These are phyloP conservation scores for Ganoderma lingzhi DNA, from an alignment of 1,284 basidiomycete genomes.

Conservation along the genomic window DNA sequence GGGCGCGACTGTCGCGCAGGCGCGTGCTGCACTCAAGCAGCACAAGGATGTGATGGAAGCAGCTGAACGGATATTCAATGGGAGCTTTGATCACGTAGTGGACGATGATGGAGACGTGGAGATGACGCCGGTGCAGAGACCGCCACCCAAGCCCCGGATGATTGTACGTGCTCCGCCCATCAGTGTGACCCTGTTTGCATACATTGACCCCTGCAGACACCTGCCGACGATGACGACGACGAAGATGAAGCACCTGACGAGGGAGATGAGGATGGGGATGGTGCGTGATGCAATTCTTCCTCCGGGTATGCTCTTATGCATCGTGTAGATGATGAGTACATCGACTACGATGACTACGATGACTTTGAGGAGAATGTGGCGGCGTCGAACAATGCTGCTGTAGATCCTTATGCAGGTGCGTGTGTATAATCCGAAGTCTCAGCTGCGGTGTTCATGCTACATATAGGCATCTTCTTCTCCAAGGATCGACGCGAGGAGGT, in stretches of 20 bases:
- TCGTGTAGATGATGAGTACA: constrained; percentile 58
- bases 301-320: constrained; percentile 4
- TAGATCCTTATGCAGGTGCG: constrained; percentile 83
- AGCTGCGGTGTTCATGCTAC: constrained; percentile 4
- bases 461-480: constrained; percentile 88
- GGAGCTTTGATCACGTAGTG: constrained; percentile 77
- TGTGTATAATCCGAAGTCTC: neutral
- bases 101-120: constrained; percentile 55
- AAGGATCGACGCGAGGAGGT: constrained; percentile 89
- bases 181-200: neutral
- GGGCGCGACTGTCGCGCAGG: constrained; percentile 83
- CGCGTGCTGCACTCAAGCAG: constrained; percentile 78
- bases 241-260: constrained; percentile 52
- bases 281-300: constrained; percentile 41
- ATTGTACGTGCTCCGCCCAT: constrained; percentile 33
- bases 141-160: constrained; percentile 37
- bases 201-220: constrained; percentile 54
- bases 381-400: constrained; percentile 58
- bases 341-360: constrained; percentile 77
- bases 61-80: constrained; percentile 86
- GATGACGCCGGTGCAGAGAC: constrained; percentile 35
- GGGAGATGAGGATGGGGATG: constrained; percentile 55
- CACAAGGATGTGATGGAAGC: constrained; percentile 90
- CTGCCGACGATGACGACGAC: constrained; percentile 54
- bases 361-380: constrained; percentile 54